These are phyloP conservation scores for Xylaria sp. DNA, from an alignment of 2,329 filamentous ascomycete species.

Conservation along the genomic window DNA sequence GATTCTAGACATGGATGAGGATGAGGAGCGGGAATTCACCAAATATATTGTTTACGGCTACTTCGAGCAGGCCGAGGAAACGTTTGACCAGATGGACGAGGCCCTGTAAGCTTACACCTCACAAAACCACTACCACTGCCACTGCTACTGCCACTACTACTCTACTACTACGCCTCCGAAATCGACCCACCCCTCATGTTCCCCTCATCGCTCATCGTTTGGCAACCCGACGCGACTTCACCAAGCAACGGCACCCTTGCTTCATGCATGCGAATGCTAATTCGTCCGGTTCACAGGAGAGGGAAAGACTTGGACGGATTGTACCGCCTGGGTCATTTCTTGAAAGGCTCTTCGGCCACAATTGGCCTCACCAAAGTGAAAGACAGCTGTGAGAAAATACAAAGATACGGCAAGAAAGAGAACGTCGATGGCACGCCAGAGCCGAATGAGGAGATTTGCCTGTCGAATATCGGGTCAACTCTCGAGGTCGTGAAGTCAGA, in stretches of 20 bases:
- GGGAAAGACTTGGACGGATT: constrained; percentile 65
- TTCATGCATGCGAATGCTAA: constrained; percentile 18
- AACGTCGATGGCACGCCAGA: constrained; percentile 69
- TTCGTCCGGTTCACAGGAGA: constrained; percentile 45
- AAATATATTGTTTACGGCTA: constrained; percentile 84
- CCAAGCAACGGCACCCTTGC: neutral
- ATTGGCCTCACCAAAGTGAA: constrained; percentile 86
- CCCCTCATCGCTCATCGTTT: constrained; percentile 1
- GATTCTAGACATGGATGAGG: constrained; percentile 98
- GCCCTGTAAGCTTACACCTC: constrained; percentile 61
- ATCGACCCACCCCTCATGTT: constrained; percentile 10
- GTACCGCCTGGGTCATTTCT: constrained; percentile 84
- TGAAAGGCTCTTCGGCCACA: constrained; percentile 95
- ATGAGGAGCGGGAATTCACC: constrained; percentile 81
- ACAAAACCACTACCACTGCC: neutral
- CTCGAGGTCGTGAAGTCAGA: constrained; percentile 69
- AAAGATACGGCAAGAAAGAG: constrained; percentile 80
- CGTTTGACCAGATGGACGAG: constrained; percentile 77
- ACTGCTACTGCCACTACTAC: too few relatives aligned
- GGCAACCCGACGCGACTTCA: neutral
- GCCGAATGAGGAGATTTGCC: constrained; percentile 60
- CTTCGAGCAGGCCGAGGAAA: constrained; percentile 83
- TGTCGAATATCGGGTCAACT: constrained; percentile 64
- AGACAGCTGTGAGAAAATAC: constrained; percentile 93
- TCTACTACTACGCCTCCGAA: neutral